phyloP scores from a whole-genome alignment of 148 eudicot species.

The Silene latifolia region DNA sequence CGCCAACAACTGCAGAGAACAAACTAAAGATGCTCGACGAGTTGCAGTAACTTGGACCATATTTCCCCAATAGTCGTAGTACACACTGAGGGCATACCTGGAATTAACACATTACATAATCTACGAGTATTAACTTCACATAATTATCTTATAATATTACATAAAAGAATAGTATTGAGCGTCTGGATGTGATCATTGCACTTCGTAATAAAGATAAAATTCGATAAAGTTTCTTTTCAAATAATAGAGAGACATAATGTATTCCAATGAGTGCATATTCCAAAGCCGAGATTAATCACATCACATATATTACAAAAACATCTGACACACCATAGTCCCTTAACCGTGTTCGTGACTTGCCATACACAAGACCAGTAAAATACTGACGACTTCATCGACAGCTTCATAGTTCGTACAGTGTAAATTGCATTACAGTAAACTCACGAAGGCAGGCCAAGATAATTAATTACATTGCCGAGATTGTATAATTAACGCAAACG shows the following conservation, averaged over 20 bases:
- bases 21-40: slow-evolving; percentile 28
- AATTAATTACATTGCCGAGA: not conserved
- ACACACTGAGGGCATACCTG: slow-evolving; percentile 77
- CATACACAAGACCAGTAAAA: not conserved
- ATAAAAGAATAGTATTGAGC: not conserved
- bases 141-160: not conserved
- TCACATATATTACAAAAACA: not conserved
- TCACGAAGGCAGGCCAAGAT: not conserved
- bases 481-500: not conserved
- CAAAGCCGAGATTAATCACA: not conserved
- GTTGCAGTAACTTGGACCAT: slow-evolving; percentile 37
- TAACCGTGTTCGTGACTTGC: not conserved
- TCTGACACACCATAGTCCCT: not conserved
- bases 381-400: not conserved
- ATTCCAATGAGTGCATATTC: not conserved
- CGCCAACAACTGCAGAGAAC: slow-evolving; percentile 24
- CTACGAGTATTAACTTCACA: not conserved
- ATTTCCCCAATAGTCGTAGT: slow-evolving; percentile 56
- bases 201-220: not conserved
- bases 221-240: not conserved
- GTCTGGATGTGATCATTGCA: not conserved
- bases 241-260: not conserved
- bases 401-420: not conserved
- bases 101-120: slow-evolving; percentile 11
- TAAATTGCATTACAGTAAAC: not conserved